phyloP scores from a whole-genome alignment of 495 filamentous ascomycete species.

The Neurospora sp. region DNA sequence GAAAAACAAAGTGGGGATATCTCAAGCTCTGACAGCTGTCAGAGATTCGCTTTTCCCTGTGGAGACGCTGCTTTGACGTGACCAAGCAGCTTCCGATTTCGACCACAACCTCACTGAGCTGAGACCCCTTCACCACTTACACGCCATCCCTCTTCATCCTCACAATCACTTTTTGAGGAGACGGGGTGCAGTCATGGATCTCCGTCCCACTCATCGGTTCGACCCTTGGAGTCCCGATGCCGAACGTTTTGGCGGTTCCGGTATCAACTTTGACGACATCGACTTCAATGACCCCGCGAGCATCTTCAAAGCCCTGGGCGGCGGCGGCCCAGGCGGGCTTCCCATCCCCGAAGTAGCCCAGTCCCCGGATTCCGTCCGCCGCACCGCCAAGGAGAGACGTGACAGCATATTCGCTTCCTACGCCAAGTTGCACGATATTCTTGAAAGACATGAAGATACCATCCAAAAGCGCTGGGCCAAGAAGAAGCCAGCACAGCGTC shows the following conservation, averaged over 20 bases:
- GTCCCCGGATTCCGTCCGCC: conserved; percentile 3
- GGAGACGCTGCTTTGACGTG: not conserved
- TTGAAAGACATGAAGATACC: conserved; percentile 34
- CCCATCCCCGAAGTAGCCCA: not conserved
- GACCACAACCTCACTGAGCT: not conserved
- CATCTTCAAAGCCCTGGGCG: not conserved
- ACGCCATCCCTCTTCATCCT: not conserved
- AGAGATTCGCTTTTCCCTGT: not conserved
- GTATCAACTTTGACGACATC: not conserved
- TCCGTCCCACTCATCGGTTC: not conserved
- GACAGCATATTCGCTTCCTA: not conserved
- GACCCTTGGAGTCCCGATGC: not conserved
- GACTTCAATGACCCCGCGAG: conserved; percentile 5
- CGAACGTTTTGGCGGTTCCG: not conserved
- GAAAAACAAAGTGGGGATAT: not conserved
- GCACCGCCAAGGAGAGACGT: not conserved
- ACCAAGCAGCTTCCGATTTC: not conserved
- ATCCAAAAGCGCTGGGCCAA: conserved; percentile 43
- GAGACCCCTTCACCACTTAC: not conserved
- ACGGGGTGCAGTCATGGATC: not conserved
- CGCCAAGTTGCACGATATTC: conserved; percentile 10
- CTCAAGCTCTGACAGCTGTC: not conserved
- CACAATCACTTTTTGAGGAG: not conserved
- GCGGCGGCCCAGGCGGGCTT: not conserved
- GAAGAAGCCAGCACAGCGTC: conserved; percentile 30